Base-by-base conservation (phyloP, 129 eudicot genomes). In the Pittosporum tobira region DNA sequence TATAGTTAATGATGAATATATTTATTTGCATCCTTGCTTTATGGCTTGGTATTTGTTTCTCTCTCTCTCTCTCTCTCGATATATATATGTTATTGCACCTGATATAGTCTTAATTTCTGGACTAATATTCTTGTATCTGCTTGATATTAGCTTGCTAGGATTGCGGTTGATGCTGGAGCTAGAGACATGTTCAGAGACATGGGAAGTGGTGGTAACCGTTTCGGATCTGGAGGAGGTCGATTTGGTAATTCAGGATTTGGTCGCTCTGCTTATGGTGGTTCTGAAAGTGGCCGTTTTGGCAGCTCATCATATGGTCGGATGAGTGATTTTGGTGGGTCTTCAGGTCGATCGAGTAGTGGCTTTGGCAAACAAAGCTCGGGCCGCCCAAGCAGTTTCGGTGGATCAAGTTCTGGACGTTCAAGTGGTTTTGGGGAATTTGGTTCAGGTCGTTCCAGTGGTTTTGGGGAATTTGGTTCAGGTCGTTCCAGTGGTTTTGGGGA, bases 81-180 rank as follows among this genome's bases (percentile, higher is more conserved):
- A n/a, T n/a, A n/a, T n/a, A n/a, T n/a, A n/a, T n/a, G n/a, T n/a
- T n/a, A n/a, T n/a, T n/a, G n/a, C n/a, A n/a, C n/a, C n/a, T n/a
- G n/a, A n/a, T n/a, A n/a, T n/a, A 51, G 56, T 51, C 7, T 27
- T 27, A n/a, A 16, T 0, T 53, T 0, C 22, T 28, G 2, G 1
- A 29, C 61, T 56, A 14, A 31, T 31, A 19, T 13, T 10, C 22
- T 30, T 29, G 18, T 36, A 29, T 8, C 18, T 56, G 28, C 22
- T n/a, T 34, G 27, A 26, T 27, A 29, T 65, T 54, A 90, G 97
- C 94, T 90, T 48, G 82, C 97, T 24, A 81, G 75, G 36, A 79
- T 91, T 46, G 70, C 79, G 59, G 85, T 73, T 51, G 95, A 83
- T 36, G 67, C 73, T 46, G 85, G 76, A 40, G 66, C 85, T 24